These are phyloP conservation scores for Alternaria metachromatica DNA, from an alignment of 2,329 filamentous ascomycete species.

Conservation along the genomic window DNA sequence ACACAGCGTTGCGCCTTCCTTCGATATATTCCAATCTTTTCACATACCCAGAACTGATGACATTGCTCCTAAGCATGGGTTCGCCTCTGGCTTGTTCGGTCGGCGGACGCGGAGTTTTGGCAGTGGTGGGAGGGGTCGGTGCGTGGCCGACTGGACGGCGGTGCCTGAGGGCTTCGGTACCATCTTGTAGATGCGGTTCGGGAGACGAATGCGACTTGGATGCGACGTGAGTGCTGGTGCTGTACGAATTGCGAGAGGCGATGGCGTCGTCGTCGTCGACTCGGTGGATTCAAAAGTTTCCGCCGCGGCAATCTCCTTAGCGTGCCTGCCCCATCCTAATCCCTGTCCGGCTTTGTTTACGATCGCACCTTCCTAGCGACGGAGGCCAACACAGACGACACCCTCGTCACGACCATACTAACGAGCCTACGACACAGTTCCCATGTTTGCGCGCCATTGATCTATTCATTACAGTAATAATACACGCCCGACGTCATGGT, in stretches of 20 bases:
- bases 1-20: background rate
- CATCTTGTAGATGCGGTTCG: constrained; percentile 31
- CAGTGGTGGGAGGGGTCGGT: constrained; percentile 63
- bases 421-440: constrained; percentile 3
- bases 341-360: constrained; percentile 22
- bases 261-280: constrained; percentile 6
- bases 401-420: constrained; percentile 9
- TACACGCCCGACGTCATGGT: constrained; percentile 27
- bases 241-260: background rate
- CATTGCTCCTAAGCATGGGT: constrained; percentile 72
- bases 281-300: constrained; percentile 22
- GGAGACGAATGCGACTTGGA: background rate
- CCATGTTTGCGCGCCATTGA: constrained; percentile 11
- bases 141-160: constrained; percentile 46
- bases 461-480: background rate
- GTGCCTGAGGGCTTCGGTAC: constrained; percentile 46
- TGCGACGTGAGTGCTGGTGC: background rate
- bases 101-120: constrained; percentile 69
- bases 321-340: constrained; percentile 12
- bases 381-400: constrained; percentile 15
- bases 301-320: constrained; percentile 19
- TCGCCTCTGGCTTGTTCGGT: constrained; percentile 67
- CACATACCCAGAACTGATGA: constrained; percentile 67
- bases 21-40: background rate
- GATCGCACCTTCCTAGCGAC: constrained; percentile 15